Percentiles rank a stretch among this genome's conserved stretches.
These are phyloP conservation scores for Alternaria sp. DNA, from an alignment of 2,329 filamentous ascomycete genomes.

Conservation along the genomic window DNA sequence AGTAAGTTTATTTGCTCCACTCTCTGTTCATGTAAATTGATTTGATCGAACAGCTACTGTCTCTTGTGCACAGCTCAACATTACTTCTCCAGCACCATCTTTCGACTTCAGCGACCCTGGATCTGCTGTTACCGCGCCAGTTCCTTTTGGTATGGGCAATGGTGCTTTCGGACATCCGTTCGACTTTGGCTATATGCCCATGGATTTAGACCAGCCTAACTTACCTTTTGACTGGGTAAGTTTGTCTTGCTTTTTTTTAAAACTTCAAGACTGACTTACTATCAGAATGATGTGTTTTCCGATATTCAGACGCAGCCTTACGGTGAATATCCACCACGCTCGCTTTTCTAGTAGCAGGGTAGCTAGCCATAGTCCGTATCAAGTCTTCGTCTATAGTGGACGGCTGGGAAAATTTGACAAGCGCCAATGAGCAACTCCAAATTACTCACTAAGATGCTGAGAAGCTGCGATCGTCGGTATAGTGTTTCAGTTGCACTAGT, in stretches of 20 bases:
- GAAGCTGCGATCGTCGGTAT: neutral
- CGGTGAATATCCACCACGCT: conserved; percentile 8
- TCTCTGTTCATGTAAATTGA: neutral
- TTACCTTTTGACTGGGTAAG: conserved; percentile 39
- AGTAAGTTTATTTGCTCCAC: conserved; percentile 12
- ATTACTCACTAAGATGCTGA: neutral
- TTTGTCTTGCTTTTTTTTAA: neutral
- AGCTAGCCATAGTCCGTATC: neutral
- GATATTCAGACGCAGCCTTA: conserved; percentile 19
- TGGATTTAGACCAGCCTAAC: conserved; percentile 32
- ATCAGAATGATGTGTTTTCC: conserved; percentile 23
- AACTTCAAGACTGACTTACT: neutral
- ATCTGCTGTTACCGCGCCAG: neutral
- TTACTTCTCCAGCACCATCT: conserved; percentile 20
- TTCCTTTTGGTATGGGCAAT: conserved; percentile 13
- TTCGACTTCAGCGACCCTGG: conserved; percentile 25
- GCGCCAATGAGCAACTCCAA: neutral
- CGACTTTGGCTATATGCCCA: conserved; percentile 27
- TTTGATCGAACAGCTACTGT: conserved; percentile 5
- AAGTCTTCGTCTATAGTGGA: neutral
- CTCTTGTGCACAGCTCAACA: conserved; percentile 2
- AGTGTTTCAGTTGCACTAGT: conserved; percentile 1
- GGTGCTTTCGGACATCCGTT: conserved; percentile 25
- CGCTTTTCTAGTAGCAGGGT: neutral
- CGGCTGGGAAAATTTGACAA: neutral